phyloP scores from a whole-genome alignment of 2,329 filamentous ascomycete species.

The Penicillium italicum region DNA sequence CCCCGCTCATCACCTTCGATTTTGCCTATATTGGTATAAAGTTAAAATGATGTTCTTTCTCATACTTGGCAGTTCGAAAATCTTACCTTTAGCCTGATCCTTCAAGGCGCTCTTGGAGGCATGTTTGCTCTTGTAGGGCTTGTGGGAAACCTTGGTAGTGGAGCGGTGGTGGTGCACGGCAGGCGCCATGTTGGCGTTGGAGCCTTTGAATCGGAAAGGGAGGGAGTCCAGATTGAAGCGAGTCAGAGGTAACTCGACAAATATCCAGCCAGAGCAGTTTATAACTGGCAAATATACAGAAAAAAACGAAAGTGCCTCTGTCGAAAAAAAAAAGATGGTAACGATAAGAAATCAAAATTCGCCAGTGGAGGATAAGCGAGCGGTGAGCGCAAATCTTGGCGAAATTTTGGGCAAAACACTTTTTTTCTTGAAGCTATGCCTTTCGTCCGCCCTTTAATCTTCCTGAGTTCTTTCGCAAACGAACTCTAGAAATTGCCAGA shows the following conservation, averaged over 20 bases:
- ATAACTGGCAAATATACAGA: not conserved
- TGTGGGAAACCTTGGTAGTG: slow-evolving; percentile 84
- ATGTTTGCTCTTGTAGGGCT: slow-evolving; percentile 89
- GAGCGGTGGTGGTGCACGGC: slow-evolving; percentile 77
- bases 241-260: not conserved
- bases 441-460: slow-evolving; percentile 8
- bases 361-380: slow-evolving; percentile 38
- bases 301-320: slow-evolving; percentile 2
- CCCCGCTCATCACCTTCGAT: slow-evolving; percentile 68
- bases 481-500: slow-evolving; percentile 5
- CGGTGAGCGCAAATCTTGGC: slow-evolving; percentile 36
- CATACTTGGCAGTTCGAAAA: not conserved
- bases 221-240: slow-evolving; percentile 50
- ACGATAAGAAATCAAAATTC: slow-evolving; percentile 35
- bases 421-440: slow-evolving; percentile 16
- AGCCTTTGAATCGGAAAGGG: slow-evolving; percentile 82
- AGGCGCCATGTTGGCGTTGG: slow-evolving; percentile 68
- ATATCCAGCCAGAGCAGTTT: slow-evolving; percentile 1
- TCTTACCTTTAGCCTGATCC: slow-evolving; percentile 74
- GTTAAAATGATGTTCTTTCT: not conserved
- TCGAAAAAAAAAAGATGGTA: slow-evolving; percentile 12
- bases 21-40: slow-evolving; percentile 59
- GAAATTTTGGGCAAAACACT: slow-evolving; percentile 32
- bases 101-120: slow-evolving; percentile 83
- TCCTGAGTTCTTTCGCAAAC: slow-evolving; percentile 4